Evolutionary conservation across 176 grass and related monocot genomes (phyloP), one percentile per base, ranked within the genome.

Genomic region (Eremochloa ophiuroides): DNA sequence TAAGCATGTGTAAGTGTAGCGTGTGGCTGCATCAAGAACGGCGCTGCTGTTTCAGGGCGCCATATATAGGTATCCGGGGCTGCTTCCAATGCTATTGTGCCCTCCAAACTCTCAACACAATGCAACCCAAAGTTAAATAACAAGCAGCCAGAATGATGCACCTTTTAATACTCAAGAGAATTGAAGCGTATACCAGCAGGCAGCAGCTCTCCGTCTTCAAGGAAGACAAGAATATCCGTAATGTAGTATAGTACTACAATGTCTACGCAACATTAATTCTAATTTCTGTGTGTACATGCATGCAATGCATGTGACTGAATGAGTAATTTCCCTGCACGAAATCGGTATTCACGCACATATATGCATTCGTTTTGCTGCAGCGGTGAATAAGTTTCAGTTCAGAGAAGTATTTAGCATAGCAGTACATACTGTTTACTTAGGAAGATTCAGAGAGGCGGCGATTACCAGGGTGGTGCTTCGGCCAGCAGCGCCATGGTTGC

Each of bases 21-120:
- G 33, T 34, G 33, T 34, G 23, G 41, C 43, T 16, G 59, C 26
- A 84, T 79, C 74, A 74, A 69, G 81, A 84, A 14, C 3, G 61
- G 8, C 67, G 69, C 4, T 53, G 59, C 75, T 30, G 42, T 69
- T 53, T 56, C 0, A 38, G 28, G 35, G 16, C 27, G 51, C 23
- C 59, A 34, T 34, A 34, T 34, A 44, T 51, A 51, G 20, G 7
- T 53, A 53, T 53, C 50, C 7, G 50, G 51, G 20, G 51, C 27
- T 58, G 18, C 25, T 74, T 18, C 69, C 25, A 26, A 75, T 28
- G 69, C 37, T 35, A 10, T 28, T 86, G 77, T 86, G 77, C 35
- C 46, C 60, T 58, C 60, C 60, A 43, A 22, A 15, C 25, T 40
- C 46, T 13, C 76, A 65, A 55, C 59, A 66, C 51, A 56, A 56